Conservation (phyloP, 176 grass and related monocot genomes). For the Aechmea fasciata region DNA sequence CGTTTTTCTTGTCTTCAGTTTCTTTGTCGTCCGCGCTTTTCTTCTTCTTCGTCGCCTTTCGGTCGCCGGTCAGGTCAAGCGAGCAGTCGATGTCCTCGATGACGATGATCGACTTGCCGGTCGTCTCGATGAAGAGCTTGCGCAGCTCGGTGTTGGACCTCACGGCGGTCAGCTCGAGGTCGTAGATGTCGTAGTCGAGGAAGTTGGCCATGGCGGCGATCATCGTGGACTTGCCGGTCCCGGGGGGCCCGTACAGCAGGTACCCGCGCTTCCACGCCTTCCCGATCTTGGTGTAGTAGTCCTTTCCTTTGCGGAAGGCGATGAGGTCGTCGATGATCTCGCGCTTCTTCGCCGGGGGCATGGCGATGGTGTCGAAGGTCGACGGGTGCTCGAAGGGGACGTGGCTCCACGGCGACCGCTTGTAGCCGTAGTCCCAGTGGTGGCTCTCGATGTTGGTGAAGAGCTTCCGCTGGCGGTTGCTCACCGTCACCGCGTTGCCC, state of each 20-base stretch:
- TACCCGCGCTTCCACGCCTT: conserved; percentile 29
- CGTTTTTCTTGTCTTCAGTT: background rate
- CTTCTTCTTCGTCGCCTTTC: conserved; percentile 1
- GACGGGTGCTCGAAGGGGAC: conserved; percentile 31
- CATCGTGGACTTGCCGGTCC: conserved; percentile 23
- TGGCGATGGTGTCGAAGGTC: conserved; percentile 43
- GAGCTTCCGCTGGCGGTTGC: conserved; percentile 23
- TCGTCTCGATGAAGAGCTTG: conserved; percentile 29
- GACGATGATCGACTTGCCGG: conserved; percentile 20
- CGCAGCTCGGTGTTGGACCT: conserved; percentile 27
- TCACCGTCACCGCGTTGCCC: conserved; percentile 18
- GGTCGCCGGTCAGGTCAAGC: conserved; percentile 29
- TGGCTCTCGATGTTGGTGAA: conserved; percentile 20
- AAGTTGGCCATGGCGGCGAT: conserved; percentile 19
- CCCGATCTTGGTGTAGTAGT: conserved; percentile 25
- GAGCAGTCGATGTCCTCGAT: conserved; percentile 30
- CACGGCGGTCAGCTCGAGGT: conserved; percentile 21
- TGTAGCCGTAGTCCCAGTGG: background rate
- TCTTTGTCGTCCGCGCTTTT: background rate
- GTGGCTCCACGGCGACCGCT: conserved; percentile 20
- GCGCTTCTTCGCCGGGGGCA: conserved; percentile 27
- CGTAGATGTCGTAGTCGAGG: conserved; percentile 17
- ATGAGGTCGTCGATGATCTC: conserved; percentile 38
- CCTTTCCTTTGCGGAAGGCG: conserved; percentile 15
- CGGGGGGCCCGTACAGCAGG: conserved; percentile 21